Conservation (phyloP, 1,284 basidiomycete genomes). For the Leccinum pachyderme region DNA sequence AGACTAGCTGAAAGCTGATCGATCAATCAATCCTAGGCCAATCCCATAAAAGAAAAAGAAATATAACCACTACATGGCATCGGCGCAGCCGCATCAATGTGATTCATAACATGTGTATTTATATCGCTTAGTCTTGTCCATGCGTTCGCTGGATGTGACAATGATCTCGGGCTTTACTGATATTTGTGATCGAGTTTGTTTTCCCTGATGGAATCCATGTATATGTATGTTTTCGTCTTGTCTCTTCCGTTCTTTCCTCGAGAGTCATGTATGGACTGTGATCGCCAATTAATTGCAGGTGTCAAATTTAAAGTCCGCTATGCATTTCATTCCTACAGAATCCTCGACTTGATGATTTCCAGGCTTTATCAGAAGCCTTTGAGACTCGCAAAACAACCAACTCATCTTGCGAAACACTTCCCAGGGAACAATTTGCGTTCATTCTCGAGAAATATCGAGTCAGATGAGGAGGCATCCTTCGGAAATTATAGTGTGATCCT, state of each 20-base stretch:
- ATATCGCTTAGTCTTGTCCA: too few relatives aligned
- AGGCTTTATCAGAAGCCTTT: background rate
- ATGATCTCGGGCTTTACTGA: too few relatives aligned
- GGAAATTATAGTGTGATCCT: conserved; percentile 64
- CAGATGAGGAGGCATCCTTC: conserved; percentile 35
- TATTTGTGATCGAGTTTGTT: too few relatives aligned
- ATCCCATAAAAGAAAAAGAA: too few relatives aligned
- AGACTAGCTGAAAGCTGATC: background rate
- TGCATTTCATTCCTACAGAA: too few relatives aligned
- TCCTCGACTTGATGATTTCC: background rate
- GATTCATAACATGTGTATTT: too few relatives aligned
- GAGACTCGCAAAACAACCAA: background rate
- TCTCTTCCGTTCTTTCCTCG: background rate
- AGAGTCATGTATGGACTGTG: background rate
- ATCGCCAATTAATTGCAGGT: background rate
- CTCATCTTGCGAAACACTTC: background rate
- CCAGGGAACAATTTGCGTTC: background rate
- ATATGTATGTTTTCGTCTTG: background rate
- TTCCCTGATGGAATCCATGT: background rate
- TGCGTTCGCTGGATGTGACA: too few relatives aligned
- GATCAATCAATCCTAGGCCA: background rate
- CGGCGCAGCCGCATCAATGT: too few relatives aligned
- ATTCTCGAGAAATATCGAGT: conserved; percentile 5
- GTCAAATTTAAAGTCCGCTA: background rate
- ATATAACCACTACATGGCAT: too few relatives aligned